Evolutionary conservation across 179 eudicot genomes (phyloP).

Genomic region (Amaranthus tricolor): DNA sequence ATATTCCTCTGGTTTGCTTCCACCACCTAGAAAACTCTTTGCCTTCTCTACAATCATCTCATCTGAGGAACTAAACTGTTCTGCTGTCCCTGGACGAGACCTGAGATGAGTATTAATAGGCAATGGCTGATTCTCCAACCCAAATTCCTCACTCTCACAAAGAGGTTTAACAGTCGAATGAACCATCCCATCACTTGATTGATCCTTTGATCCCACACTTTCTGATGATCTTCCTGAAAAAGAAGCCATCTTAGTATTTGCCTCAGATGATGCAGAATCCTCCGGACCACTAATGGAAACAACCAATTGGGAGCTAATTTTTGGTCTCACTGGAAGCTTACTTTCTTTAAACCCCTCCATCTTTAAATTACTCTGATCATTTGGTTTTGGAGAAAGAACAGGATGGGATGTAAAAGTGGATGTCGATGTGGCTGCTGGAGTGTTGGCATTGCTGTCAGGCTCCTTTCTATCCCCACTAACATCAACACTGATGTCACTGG

Average conservation of each 20-base stretch:
- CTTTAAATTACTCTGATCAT: conserved; percentile 34
- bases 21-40: conserved; percentile 30
- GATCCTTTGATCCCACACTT: conserved; percentile 31
- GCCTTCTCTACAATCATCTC: conserved; percentile 32
- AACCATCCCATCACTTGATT: conserved; percentile 16
- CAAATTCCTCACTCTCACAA: conserved; percentile 32
- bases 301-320: conserved; percentile 29
- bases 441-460: conserved; percentile 53
- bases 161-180: conserved; percentile 20
- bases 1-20: conserved; percentile 17
- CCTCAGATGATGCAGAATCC: conserved; percentile 29
- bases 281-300: conserved; percentile 32
- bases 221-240: conserved; percentile 28
- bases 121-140: conserved; percentile 31
- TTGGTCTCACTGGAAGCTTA: conserved; percentile 27
- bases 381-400: conserved; percentile 21
- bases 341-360: conserved; percentile 28
- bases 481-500: conserved; percentile 96
- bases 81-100: conserved; percentile 27
- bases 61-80: conserved; percentile 31
- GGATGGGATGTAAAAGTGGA: conserved; percentile 27
- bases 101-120: conserved; percentile 29
- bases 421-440: conserved; percentile 45
- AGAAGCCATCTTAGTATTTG: conserved; percentile 26
- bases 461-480: conserved; percentile 76